These are phyloP conservation scores for Onygenales sp. DNA, from an alignment of 2,329 filamentous ascomycete genomes.

Conservation along the genomic window DNA sequence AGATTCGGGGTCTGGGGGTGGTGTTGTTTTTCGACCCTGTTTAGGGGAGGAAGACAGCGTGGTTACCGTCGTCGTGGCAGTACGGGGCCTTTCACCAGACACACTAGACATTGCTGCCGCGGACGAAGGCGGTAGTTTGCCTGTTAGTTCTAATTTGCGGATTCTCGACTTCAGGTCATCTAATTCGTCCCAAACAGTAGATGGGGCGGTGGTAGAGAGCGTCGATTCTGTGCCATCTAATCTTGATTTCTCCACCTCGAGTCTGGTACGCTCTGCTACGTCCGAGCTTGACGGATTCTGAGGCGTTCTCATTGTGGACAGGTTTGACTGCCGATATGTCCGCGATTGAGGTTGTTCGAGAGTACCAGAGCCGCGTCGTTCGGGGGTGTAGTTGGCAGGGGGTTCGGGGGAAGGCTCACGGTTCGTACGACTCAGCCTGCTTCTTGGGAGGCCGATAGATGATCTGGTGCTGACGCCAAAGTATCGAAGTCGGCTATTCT, in stretches of 20 bases:
- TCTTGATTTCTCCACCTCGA: slow-evolving; percentile 25
- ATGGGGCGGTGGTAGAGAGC: slow-evolving; percentile 76
- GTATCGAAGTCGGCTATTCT: slow-evolving; percentile 25
- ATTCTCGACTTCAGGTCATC: slow-evolving; percentile 94
- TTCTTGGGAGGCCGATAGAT: slow-evolving; percentile 26
- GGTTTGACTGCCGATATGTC: slow-evolving; percentile 23
- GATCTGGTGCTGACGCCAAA: slow-evolving; percentile 26
- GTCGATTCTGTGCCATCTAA: slow-evolving; percentile 73
- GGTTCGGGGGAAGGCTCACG: slow-evolving; percentile 26
- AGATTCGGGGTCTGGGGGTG: slow-evolving; percentile 21
- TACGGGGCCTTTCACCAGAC: slow-evolving; percentile 73
- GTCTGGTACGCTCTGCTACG: slow-evolving; percentile 23
- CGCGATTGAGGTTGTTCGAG: slow-evolving; percentile 14
- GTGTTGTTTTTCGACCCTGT: slow-evolving; percentile 48
- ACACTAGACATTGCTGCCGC: slow-evolving; percentile 66
- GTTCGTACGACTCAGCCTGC: slow-evolving; percentile 26
- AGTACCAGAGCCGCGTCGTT: slow-evolving; percentile 8
- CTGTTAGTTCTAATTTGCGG: slow-evolving; percentile 77
- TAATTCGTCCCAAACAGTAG: slow-evolving; percentile 94
- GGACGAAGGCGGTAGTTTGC: slow-evolving; percentile 75
- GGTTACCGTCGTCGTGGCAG: slow-evolving; percentile 82
- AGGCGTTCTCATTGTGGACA: slow-evolving; percentile 27
- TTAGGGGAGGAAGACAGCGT: slow-evolving; percentile 87
- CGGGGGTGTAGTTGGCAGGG: slow-evolving; percentile 14
- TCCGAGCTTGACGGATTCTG: slow-evolving; percentile 27